These are phyloP conservation scores for Plasmodium blacklocki DNA, from an alignment of 169 alveolate species.

Conservation along the genomic window DNA sequence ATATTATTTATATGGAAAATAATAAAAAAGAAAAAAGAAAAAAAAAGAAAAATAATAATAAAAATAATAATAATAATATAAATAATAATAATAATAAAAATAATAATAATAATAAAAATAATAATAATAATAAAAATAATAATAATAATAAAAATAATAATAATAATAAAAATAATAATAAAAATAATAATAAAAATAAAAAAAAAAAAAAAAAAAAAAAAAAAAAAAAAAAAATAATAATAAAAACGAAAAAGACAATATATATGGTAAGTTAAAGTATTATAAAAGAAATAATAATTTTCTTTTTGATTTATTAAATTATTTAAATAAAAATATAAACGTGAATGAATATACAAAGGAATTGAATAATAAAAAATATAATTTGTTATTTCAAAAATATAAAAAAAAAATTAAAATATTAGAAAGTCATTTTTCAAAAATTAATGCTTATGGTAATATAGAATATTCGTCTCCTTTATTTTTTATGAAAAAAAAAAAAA, in stretches of 20 bases:
- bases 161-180: neutral
- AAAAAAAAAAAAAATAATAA: neutral
- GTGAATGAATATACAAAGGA: conserved; percentile 50
- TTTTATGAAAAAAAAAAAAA: conserved; percentile 19
- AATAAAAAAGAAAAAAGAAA: too few relatives aligned
- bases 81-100: too few relatives aligned
- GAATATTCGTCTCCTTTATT: conserved; percentile 43
- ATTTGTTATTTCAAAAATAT: conserved; percentile 37
- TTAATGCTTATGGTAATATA: conserved; percentile 32
- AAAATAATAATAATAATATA: neutral
- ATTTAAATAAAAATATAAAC: conserved; percentile 30
- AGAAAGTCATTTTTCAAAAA: conserved; percentile 29
- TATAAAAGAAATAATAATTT: conserved; percentile 16
- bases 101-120: neutral
- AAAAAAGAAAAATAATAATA: too few relatives aligned
- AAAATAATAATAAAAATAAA: neutral
- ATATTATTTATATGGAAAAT: neutral
- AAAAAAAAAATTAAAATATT: conserved; percentile 50
- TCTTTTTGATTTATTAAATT: conserved; percentile 30
- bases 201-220: neutral
- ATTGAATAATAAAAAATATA: conserved; percentile 28
- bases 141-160: neutral
- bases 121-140: neutral
- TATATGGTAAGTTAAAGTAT: neutral
- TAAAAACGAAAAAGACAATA: neutral